Base-by-base conservation (phyloP, 2,329 filamentous ascomycete genomes). In the Colletotrichum gigasporum region DNA sequence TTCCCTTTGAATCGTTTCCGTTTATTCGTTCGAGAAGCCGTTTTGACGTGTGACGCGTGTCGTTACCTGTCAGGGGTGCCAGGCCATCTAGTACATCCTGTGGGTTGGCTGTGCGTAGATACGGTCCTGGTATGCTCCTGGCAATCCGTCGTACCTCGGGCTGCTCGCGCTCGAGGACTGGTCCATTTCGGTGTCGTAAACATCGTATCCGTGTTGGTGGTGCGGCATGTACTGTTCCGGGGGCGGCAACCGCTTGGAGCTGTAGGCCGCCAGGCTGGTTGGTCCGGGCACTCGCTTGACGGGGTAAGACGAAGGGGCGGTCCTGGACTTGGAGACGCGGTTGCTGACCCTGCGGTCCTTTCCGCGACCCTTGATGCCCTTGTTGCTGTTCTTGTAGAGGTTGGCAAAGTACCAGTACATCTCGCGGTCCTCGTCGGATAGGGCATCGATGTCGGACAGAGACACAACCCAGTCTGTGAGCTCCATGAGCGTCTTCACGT, bases 361-460 rank as follows among this genome's bases (percentile, higher is more conserved):
- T 42, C 96, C 96, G 45, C 96, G 89, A 10, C 96, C 96, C 79
- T 97, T 98, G 82, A 98, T 97, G 1, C 96, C 96, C 78, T 97
- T 97, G 85, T 98, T 98, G 79, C 91, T 94, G 79, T 98, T 96
- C 82, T 97, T 97, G 85, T 97, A 97, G n/a, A 97, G 83, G 1
- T 85, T 85, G 4, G 90, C 86, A 74, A 98, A 96, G 79, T 97
- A 97, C 69, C 91, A 87, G 82, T 91, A 93, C 52, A 97, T 82
- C 64, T 93, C 90, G 66, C 87, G 89, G 71, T 97, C 93, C 5
- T 79, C 77, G 35, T 89, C 84, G 0, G 85, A 81, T n/a, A 94
- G 87, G 5, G 83, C 80, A 35, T 90, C 86, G n/a, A 82, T 83
- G 55, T 90, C 85, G 34, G 80, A 78, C 61, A 90, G 81, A 35